A percentile compares a stretch with the other conserved stretches of the same genome.
phyloP scores from a whole-genome alignment of 1,284 basidiomycete genomes.

The Pulchroboletus neoregius region DNA sequence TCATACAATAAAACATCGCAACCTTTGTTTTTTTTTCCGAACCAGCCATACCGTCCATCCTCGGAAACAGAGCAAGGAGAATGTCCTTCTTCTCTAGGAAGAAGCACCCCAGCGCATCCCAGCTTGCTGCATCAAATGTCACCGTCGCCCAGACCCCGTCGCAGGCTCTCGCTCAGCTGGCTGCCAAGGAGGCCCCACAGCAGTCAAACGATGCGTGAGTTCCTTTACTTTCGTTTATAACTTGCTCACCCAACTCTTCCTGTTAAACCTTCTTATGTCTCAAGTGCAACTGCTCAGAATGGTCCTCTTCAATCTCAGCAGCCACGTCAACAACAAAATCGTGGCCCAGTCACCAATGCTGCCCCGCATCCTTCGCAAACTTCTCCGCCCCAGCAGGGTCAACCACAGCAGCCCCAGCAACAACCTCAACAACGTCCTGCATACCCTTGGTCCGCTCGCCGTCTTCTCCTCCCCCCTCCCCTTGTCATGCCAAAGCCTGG shows the following conservation, averaged over 20 bases:
- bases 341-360: constrained; percentile 22
- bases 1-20: constrained; percentile 14
- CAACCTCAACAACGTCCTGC: constrained; percentile 51
- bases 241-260: constrained; percentile 9
- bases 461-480: constrained; percentile 63
- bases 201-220: constrained; percentile 42
- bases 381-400: constrained; percentile 22
- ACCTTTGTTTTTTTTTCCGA: too few species aligned
- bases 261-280: constrained; percentile 1
- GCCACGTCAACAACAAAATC: constrained; percentile 33
- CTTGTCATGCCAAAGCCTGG: constrained; percentile 59
- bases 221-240: constrained; percentile 10
- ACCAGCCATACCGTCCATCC: constrained; percentile 60
- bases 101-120: constrained; percentile 53
- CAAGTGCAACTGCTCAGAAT: constrained; percentile 24
- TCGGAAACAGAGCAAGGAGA: constrained; percentile 57
- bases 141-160: constrained; percentile 57
- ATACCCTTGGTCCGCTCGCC: constrained; percentile 76
- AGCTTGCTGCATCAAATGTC: constrained; percentile 42
- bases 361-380: constrained; percentile 25
- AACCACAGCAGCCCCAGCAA: constrained; percentile 21
- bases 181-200: constrained; percentile 31
- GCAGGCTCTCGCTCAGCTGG: constrained; percentile 59
- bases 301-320: constrained; percentile 32
- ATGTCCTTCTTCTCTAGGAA: constrained; percentile 89